Conservation (phyloP, 176 grass and related monocot genomes). For the Themeda triandra region DNA sequence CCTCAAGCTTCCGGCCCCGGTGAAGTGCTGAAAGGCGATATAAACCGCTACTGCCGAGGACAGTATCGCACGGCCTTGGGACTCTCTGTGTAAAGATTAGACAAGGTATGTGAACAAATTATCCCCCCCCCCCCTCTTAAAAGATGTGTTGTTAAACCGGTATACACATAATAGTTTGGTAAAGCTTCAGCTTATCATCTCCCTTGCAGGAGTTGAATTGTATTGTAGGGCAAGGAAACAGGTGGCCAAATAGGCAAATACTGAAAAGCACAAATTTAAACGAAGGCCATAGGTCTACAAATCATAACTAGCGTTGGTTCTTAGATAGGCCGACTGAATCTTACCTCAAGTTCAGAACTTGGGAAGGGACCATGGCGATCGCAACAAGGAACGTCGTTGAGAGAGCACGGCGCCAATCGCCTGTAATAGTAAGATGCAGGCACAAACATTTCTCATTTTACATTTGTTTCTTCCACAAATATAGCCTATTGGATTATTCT, state of each 20-base stretch:
- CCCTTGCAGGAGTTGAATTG: background rate
- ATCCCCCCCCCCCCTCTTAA: no score
- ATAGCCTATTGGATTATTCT: background rate
- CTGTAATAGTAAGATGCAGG: conserved; percentile 18
- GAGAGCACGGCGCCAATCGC: conserved; percentile 47
- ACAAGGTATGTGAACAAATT: background rate
- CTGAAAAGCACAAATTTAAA: background rate
- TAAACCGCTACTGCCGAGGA: conserved; percentile 42
- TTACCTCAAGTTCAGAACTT: conserved; percentile 57
- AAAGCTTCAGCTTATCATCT: background rate
- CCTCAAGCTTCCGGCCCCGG: conserved; percentile 29
- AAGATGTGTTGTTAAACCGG: background rate
- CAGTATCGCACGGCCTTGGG: conserved; percentile 46
- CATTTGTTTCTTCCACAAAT: background rate
- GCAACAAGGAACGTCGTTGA: conserved; percentile 51
- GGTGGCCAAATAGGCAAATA: background rate
- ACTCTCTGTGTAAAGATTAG: conserved; percentile 32
- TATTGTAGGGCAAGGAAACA: background rate
- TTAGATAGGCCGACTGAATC: background rate
- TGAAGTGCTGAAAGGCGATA: conserved; percentile 67
- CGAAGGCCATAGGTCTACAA: background rate
- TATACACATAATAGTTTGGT: no score
- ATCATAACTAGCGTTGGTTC: background rate
- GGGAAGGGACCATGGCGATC: conserved; percentile 28
- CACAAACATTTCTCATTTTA: background rate